phyloP scores from a whole-genome alignment of 441 rosid genomes.

The Eruca vesicaria region DNA sequence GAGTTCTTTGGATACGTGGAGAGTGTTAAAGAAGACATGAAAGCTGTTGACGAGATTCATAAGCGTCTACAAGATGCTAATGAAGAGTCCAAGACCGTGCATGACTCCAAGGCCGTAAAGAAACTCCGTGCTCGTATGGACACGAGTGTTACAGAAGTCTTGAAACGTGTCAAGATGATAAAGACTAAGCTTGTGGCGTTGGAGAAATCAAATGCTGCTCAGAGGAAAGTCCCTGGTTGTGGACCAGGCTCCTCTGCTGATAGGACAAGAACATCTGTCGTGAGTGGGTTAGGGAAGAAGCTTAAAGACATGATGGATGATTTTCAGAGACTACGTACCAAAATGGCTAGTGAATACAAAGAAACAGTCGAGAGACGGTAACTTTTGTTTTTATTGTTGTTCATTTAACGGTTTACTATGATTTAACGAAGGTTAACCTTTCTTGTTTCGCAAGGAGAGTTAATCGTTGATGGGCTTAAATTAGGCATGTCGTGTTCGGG shows the following conservation, averaged over 20 bases:
- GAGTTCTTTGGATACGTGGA: constrained; percentile 54
- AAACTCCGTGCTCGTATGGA: constrained; percentile 55
- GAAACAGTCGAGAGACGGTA: constrained; percentile 54
- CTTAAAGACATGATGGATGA: constrained; percentile 60
- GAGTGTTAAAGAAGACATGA: constrained; percentile 55
- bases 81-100: constrained; percentile 52
- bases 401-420: neutral
- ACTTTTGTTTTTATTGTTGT: neutral
- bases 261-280: constrained; percentile 56
- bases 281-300: constrained; percentile 54
- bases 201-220: constrained; percentile 43
- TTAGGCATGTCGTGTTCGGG: neutral
- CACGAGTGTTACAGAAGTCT: constrained; percentile 38
- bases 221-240: constrained; percentile 47
- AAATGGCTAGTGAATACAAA: constrained; percentile 45
- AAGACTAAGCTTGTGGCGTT: constrained; percentile 38
- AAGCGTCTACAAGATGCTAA: constrained; percentile 50
- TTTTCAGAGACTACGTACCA: constrained; percentile 48
- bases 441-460: neutral
- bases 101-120: constrained; percentile 48
- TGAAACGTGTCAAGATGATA: constrained; percentile 49
- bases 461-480: neutral
- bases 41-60: constrained; percentile 44
- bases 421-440: neutral
- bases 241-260: constrained; percentile 59